These are phyloP conservation scores for Komagataella populi DNA, from an alignment of 805 yeast species.

Conservation along the genomic window DNA sequence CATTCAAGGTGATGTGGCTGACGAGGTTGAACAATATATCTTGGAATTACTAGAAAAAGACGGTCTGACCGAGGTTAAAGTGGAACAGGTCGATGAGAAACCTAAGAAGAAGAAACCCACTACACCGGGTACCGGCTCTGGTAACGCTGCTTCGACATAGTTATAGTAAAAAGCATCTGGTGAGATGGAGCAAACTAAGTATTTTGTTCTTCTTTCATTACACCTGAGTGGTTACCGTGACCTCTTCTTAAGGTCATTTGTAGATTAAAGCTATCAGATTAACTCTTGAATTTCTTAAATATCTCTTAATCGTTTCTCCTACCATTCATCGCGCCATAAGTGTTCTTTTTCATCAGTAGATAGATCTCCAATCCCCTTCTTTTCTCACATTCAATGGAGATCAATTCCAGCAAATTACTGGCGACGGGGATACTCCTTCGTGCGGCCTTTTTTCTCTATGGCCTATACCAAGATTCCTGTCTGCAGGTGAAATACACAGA, in stretches of 20 bases:
- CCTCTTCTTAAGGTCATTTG: neutral
- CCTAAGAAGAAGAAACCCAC: constrained; percentile 45
- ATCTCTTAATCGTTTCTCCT: neutral
- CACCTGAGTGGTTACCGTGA: neutral
- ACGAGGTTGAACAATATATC: constrained; percentile 73
- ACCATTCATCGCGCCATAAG: neutral
- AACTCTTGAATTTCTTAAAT: too few relatives aligned
- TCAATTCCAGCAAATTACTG: neutral
- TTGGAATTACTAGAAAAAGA: constrained; percentile 61
- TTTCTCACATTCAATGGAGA: neutral
- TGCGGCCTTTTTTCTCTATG: constrained; percentile 56
- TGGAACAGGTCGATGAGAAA: constrained; percentile 79
- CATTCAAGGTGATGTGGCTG: constrained; percentile 92
- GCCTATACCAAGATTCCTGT: constrained; percentile 73
- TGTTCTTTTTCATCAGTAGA: neutral
- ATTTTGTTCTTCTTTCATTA: neutral
- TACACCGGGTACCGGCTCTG: neutral
- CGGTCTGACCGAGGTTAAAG: constrained; percentile 73
- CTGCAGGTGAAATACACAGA: constrained; percentile 84
- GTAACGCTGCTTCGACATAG: neutral
- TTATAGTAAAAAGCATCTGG: neutral
- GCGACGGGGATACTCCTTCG: constrained; percentile 23
- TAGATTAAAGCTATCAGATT: neutral
- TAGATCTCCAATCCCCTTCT: neutral
- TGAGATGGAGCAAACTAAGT: neutral